Evolutionary conservation across 305 asterid species (phyloP).

Genomic region (Fraxinus sp.): DNA sequence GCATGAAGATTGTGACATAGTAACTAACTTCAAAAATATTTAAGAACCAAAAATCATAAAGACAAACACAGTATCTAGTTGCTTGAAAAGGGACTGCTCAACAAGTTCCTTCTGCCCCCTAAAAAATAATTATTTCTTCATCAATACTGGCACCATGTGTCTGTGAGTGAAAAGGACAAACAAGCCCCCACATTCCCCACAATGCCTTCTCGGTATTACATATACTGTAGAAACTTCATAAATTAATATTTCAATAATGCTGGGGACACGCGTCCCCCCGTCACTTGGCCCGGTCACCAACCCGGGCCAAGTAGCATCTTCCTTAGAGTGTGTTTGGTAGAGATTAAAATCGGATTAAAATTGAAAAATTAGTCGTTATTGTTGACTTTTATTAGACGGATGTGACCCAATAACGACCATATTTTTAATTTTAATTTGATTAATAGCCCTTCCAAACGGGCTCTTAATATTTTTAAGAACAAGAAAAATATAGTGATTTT

Average conservation of each 20-base stretch:
- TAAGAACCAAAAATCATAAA: neutral
- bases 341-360: too few relatives aligned
- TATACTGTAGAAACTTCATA: neutral
- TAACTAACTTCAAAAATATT: neutral
- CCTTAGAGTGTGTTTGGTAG: too few relatives aligned
- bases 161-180: constrained; percentile 2
- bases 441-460: too few relatives aligned
- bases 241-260: too few relatives aligned
- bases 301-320: too few relatives aligned
- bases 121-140: neutral
- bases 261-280: too few relatives aligned
- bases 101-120: constrained; percentile 26
- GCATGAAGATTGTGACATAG: neutral
- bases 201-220: neutral
- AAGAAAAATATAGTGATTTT: neutral
- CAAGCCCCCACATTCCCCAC: neutral
- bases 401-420: too few relatives aligned
- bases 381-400: too few relatives aligned
- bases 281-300: too few relatives aligned
- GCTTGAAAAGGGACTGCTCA: constrained; percentile 32
- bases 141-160: neutral
- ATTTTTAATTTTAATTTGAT: too few relatives aligned
- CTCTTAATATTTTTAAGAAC: too few relatives aligned
- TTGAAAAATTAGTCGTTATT: too few relatives aligned
- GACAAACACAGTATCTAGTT: constrained; percentile 1